Evolutionary conservation across 2,329 filamentous ascomycete species (phyloP).

Genomic region (Apiospora arundinis): DNA sequence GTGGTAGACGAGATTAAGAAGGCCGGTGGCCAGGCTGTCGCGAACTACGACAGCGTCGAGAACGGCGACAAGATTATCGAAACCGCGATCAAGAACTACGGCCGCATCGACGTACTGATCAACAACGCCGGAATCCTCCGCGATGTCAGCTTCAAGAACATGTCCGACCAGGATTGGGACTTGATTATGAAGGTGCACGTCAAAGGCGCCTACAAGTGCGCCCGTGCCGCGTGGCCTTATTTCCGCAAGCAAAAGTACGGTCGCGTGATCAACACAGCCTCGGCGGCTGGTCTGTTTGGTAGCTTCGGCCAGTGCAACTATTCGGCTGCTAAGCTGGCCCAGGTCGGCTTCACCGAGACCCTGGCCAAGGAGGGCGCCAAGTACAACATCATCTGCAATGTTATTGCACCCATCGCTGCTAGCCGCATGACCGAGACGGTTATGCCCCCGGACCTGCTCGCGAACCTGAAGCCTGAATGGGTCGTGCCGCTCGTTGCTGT

Average conservation of each 20-base stretch:
- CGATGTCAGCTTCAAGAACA: slow-evolving; percentile 98
- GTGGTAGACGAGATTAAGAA: slow-evolving; percentile 84
- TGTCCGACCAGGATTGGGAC: slow-evolving; percentile 97
- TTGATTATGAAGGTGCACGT: slow-evolving; percentile 92
- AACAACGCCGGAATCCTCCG: slow-evolving; percentile 98
- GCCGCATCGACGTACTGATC: slow-evolving; percentile 91
- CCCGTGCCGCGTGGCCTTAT: slow-evolving; percentile 93
- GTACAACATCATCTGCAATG: slow-evolving; percentile 97
- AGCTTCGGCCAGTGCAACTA: slow-evolving; percentile 97
- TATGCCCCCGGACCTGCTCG: slow-evolving; percentile 92
- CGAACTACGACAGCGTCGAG: slow-evolving; percentile 96
- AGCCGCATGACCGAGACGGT: slow-evolving; percentile 95
- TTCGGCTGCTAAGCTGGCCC: slow-evolving; percentile 92
- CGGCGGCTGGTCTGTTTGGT: slow-evolving; percentile 93
- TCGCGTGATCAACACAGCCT: slow-evolving; percentile 94
- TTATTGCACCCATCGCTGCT: slow-evolving; percentile 93
- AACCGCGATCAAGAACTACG: slow-evolving; percentile 79
- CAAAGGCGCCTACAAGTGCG: slow-evolving; percentile 92
- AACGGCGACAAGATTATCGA: slow-evolving; percentile 94
- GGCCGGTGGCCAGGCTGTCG: slow-evolving; percentile 92
- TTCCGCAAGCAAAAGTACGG: slow-evolving; percentile 99
- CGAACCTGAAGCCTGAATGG: slow-evolving; percentile 89
- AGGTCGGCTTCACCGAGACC: slow-evolving; percentile 97
- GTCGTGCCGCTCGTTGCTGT: slow-evolving; percentile 91
- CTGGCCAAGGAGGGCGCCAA: slow-evolving; percentile 96